Conservation (phyloP, 306 rosid species). For the Acacia crassicarpa region DNA sequence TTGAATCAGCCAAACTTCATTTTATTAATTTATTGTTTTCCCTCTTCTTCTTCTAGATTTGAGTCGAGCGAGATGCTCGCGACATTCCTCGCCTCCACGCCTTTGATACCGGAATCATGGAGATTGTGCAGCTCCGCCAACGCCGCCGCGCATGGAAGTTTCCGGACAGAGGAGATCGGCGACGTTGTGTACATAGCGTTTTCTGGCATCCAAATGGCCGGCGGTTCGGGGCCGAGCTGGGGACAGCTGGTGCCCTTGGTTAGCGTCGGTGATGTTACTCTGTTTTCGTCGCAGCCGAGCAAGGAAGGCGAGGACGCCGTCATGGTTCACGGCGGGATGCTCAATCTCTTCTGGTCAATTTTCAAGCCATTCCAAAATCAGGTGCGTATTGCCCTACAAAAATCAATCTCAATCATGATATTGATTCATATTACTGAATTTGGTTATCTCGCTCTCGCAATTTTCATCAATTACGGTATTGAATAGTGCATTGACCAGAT, state of each 20-base stretch:
- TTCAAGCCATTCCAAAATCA: conserved; percentile 36
- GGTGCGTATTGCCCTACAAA: conserved; percentile 33
- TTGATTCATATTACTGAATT: too few species aligned
- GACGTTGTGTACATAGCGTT: conserved; percentile 55
- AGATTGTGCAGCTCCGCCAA: conserved; percentile 54
- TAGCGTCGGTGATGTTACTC: conserved; percentile 29
- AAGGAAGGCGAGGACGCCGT: conserved; percentile 38
- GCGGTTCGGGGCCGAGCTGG: conserved; percentile 11
- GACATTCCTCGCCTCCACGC: conserved; percentile 60
- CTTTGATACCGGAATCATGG: conserved; percentile 71
- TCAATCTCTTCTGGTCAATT: conserved; percentile 44
- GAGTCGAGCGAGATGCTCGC: conserved; percentile 70
- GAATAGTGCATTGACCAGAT: neutral
- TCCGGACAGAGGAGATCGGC: conserved; percentile 39
- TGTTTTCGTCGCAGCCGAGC: conserved; percentile 31
- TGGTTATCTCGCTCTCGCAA: neutral
- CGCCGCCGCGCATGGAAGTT: conserved; percentile 35
- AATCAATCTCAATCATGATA: neutral
- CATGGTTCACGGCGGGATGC: conserved; percentile 63
- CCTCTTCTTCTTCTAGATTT: conserved; percentile 41
- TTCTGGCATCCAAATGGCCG: conserved; percentile 44
- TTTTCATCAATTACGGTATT: too few species aligned
- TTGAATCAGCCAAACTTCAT: neutral
- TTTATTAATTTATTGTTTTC: neutral
- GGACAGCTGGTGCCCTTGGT: conserved; percentile 45